Evolutionary conservation across 331 rosid genomes (phyloP).

Genomic region (Ulmus americana): DNA sequence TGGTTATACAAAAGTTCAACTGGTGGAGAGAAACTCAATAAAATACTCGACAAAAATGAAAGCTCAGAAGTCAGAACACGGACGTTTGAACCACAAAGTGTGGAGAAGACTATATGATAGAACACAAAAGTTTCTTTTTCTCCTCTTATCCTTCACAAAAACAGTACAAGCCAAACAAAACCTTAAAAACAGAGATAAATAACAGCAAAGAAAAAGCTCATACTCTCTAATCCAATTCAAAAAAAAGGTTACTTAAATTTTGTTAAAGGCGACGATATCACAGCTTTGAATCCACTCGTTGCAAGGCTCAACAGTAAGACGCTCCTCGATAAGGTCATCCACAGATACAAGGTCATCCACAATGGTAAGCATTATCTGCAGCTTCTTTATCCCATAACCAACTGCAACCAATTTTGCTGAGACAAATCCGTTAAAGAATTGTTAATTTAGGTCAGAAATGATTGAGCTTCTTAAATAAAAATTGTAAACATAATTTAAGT

Average conservation of each 20-base stretch:
- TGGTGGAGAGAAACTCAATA: too few relatives aligned
- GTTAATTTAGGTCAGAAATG: neutral
- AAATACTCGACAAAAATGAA: too few relatives aligned
- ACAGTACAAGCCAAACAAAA: neutral
- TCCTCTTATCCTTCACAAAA: neutral
- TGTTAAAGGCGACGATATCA: conserved; percentile 89
- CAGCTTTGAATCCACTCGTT: conserved; percentile 71
- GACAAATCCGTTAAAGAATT: conserved; percentile 12
- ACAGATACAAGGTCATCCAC: conserved; percentile 80
- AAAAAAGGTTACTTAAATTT: conserved; percentile 39
- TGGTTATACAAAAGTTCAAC: too few relatives aligned
- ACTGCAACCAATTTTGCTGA: conserved; percentile 73
- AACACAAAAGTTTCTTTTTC: conserved; percentile 1
- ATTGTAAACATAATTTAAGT: neutral
- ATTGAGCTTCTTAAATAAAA: neutral
- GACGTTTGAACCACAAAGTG: neutral
- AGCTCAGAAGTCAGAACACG: too few relatives aligned
- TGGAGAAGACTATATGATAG: neutral
- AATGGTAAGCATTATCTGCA: conserved; percentile 73
- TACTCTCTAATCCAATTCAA: neutral
- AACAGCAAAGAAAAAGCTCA: neutral
- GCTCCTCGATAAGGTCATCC: conserved; percentile 65
- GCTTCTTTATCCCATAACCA: conserved; percentile 83
- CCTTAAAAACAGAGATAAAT: neutral
- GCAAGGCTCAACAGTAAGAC: conserved; percentile 57